Percentiles rank a stretch among this genome's conserved stretches.
Conservation (phyloP, 768 basidiomycete genomes). For the Pulveroboletus sp. region DNA sequence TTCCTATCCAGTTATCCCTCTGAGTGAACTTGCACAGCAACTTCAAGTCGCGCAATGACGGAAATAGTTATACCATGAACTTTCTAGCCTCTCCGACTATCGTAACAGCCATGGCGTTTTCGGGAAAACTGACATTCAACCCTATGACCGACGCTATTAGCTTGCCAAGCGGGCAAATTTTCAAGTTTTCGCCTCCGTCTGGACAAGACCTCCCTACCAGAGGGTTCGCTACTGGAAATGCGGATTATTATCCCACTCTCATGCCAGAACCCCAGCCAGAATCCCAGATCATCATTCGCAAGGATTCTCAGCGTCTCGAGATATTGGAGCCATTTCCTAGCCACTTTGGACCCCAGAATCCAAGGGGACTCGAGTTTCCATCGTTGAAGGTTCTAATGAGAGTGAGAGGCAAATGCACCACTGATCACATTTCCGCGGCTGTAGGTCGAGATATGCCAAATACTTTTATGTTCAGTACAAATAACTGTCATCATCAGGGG, state of each 20-base stretch:
- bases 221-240: slow-evolving; percentile 76
- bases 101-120: slow-evolving; percentile 97
- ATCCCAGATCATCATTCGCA: slow-evolving; percentile 70
- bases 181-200: slow-evolving; percentile 79
- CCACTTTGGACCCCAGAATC: slow-evolving; percentile 55
- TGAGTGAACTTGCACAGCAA: slow-evolving; percentile 38
- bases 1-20: background rate
- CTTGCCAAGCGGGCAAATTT: slow-evolving; percentile 65
- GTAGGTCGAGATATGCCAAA: slow-evolving; percentile 39
- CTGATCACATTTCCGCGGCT: slow-evolving; percentile 97
- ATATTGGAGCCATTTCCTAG: slow-evolving; percentile 78
- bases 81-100: slow-evolving; percentile 96
- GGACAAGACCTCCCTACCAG: slow-evolving; percentile 79
- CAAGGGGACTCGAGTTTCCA: slow-evolving; percentile 69
- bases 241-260: slow-evolving; percentile 73
- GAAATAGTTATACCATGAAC: slow-evolving; percentile 92
- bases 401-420: slow-evolving; percentile 97
- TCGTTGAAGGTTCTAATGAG: slow-evolving; percentile 80
- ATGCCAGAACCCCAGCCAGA: slow-evolving; percentile 71
- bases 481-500: slow-evolving; percentile 46
- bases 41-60: slow-evolving; percentile 95
- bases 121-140: slow-evolving; percentile 90
- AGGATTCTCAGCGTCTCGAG: slow-evolving; percentile 82
- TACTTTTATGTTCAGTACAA: background rate
- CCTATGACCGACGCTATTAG: slow-evolving; percentile 74